These are phyloP conservation scores for Lanmaoa pseudosensibilis DNA, from an alignment of 768 basidiomycete species.

Conservation along the genomic window DNA sequence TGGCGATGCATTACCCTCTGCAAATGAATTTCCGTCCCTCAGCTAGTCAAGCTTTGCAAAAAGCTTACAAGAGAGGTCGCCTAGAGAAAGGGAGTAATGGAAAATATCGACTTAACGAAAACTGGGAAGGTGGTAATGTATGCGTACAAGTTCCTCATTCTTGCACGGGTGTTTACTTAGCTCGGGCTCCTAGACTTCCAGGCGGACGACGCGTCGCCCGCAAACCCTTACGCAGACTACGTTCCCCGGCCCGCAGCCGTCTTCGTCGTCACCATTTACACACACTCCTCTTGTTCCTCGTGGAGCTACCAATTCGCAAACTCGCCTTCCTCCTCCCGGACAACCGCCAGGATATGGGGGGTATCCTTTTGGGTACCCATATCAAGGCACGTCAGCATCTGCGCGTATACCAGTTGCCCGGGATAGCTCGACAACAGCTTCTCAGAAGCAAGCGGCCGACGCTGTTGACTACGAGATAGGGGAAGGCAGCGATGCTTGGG, in stretches of 20 bases:
- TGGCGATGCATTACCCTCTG: conserved; percentile 77
- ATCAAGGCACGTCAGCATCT: conserved; percentile 24
- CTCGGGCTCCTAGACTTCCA: conserved; percentile 54
- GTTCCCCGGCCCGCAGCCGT: conserved; percentile 30
- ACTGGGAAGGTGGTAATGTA: conserved; percentile 82
- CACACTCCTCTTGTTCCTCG: conserved; percentile 47
- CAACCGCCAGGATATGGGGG: conserved; percentile 37
- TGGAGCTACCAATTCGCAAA: conserved; percentile 33
- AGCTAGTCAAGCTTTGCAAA: conserved; percentile 86
- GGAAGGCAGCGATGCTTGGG: conserved; percentile 64
- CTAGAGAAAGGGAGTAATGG: conserved; percentile 73
- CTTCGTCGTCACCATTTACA: conserved; percentile 55
- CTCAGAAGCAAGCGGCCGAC: conserved; percentile 15
- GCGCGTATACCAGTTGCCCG: neutral
- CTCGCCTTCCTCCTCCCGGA: conserved; percentile 34
- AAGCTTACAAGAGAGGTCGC: conserved; percentile 79
- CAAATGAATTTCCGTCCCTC: conserved; percentile 89
- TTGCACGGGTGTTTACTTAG: conserved; percentile 5
- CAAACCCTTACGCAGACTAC: conserved; percentile 45
- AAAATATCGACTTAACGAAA: conserved; percentile 72
- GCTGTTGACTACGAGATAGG: conserved; percentile 33
- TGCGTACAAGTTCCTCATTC: conserved; percentile 29
- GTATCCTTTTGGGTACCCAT: conserved; percentile 41
- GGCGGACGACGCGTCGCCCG: conserved; percentile 76
- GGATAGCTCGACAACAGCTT: conserved; percentile 1